Percentiles rank a stretch among this genome's conserved stretches.
Evolutionary conservation across 495 filamentous ascomycete genomes (phyloP).

Genomic region (Neurospora sublineolata): DNA sequence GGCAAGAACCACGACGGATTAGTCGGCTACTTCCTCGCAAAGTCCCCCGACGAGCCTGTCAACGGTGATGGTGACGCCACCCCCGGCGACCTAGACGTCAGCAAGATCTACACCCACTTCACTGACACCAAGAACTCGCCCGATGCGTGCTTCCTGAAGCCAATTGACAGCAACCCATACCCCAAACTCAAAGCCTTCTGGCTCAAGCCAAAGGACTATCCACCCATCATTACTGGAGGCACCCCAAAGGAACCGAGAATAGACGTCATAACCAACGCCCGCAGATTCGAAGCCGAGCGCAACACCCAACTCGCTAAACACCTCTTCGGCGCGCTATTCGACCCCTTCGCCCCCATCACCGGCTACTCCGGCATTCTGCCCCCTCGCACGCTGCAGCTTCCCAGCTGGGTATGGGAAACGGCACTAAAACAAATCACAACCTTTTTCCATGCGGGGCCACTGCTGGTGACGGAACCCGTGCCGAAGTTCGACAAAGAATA

Average conservation of each 20-base stretch:
- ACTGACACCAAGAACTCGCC: neutral
- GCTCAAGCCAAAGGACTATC: slow-evolving; percentile 8
- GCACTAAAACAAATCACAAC: slow-evolving; percentile 35
- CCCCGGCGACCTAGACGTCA: slow-evolving; percentile 17
- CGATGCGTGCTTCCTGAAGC: slow-evolving; percentile 2
- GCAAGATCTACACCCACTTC: slow-evolving; percentile 24
- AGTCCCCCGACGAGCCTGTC: neutral
- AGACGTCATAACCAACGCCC: neutral
- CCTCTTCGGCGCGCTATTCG: slow-evolving; percentile 27
- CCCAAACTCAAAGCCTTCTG: slow-evolving; percentile 17
- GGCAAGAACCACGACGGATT: slow-evolving; percentile 29
- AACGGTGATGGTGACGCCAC: neutral
- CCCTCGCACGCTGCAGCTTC: slow-evolving; percentile 20
- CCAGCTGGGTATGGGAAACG: slow-evolving; percentile 31
- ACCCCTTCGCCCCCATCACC: slow-evolving; percentile 36
- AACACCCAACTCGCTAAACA: slow-evolving; percentile 6
- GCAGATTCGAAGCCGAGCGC: neutral
- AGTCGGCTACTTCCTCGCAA: slow-evolving; percentile 30
- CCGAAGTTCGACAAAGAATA: slow-evolving; percentile 8
- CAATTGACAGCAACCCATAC: slow-evolving; percentile 12
- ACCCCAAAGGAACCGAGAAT: slow-evolving; percentile 12
- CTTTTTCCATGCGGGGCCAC: slow-evolving; percentile 35
- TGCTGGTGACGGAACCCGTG: slow-evolving; percentile 24
- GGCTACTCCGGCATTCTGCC: slow-evolving; percentile 31
- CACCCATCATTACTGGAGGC: slow-evolving; percentile 11